A percentile compares a stretch with the other conserved stretches of the same genome.
Evolutionary conservation across 805 yeast species (phyloP).

Genomic region (Metschnikowia arizonensis): DNA sequence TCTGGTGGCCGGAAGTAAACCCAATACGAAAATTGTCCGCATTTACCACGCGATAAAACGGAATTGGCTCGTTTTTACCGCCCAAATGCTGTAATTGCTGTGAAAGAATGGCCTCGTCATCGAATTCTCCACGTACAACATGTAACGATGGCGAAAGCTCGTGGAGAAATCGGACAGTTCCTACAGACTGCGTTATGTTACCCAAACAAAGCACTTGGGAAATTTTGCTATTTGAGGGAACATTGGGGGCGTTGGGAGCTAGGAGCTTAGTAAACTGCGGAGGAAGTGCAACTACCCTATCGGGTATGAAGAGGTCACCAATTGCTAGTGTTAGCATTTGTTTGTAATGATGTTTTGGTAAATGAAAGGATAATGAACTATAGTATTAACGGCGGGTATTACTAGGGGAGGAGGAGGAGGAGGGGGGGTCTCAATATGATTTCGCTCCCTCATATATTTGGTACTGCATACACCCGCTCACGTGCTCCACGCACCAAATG

Average conservation of each 20-base stretch:
- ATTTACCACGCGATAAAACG: constrained; percentile 59
- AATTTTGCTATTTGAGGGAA: constrained; percentile 55
- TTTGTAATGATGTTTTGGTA: neutral
- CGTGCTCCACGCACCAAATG: no score
- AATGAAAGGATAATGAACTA: no score
- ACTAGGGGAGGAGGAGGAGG: no score
- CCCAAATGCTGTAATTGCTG: constrained; percentile 29
- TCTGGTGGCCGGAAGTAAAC: constrained; percentile 74
- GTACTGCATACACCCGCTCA: no score
- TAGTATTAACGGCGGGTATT: no score
- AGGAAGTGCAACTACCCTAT: constrained; percentile 65
- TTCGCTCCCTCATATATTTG: no score
- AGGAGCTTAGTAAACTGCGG: constrained; percentile 67
- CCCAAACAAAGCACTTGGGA: constrained; percentile 84
- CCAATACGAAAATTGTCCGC: constrained; percentile 78
- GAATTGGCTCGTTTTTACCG: constrained; percentile 32
- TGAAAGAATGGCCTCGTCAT: constrained; percentile 40
- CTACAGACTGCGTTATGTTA: constrained; percentile 65
- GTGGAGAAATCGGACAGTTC: constrained; percentile 60
- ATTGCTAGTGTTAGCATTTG: constrained; percentile 56
- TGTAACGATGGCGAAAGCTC: constrained; percentile 68
- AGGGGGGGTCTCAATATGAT: no score
- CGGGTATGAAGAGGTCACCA: constrained; percentile 90
- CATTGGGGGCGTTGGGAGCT: constrained; percentile 52
- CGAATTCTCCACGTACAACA: constrained; percentile 80